Percentiles rank a stretch among this genome's conserved stretches.
Conservation (phyloP, 768 basidiomycete species). For the Naganishia antarctica region DNA sequence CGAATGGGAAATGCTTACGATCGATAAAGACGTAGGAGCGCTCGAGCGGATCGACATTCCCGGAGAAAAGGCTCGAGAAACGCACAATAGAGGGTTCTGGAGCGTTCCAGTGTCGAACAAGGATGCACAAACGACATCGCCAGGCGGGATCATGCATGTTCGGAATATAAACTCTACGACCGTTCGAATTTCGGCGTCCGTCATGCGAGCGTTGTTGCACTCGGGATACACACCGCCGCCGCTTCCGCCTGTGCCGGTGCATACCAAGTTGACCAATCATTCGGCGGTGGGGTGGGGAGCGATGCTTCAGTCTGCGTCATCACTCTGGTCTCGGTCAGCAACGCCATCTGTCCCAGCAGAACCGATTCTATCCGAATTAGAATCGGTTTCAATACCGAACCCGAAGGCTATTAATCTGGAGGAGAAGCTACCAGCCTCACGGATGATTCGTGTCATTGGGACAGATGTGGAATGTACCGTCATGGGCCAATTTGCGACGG, state of each 20-base stretch:
- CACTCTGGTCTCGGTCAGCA: constrained; percentile 32
- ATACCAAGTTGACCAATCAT: constrained; percentile 25
- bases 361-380: constrained; percentile 29
- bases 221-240: constrained; percentile 44
- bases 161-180: constrained; percentile 59
- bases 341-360: constrained; percentile 10
- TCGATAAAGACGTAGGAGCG: constrained; percentile 38
- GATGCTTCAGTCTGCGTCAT: constrained; percentile 41
- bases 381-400: constrained; percentile 32
- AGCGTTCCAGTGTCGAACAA: constrained; percentile 15
- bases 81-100: not conserved
- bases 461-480: constrained; percentile 49
- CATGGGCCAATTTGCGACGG: constrained; percentile 49
- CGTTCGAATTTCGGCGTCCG: constrained; percentile 70
- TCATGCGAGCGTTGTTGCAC: constrained; percentile 55
- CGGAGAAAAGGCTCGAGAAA: not conserved
- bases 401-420: constrained; percentile 44
- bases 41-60: not conserved
- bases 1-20: constrained; percentile 53
- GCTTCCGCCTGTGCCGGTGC: constrained; percentile 36
- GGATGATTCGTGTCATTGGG: constrained; percentile 45
- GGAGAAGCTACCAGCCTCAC: constrained; percentile 39
- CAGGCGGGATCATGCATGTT: constrained; percentile 64
- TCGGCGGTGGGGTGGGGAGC: constrained; percentile 39
- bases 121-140: constrained; percentile 54